Evolutionary conservation across 768 basidiomycete species (phyloP).

Genomic region (Mycena rebaudengoi): DNA sequence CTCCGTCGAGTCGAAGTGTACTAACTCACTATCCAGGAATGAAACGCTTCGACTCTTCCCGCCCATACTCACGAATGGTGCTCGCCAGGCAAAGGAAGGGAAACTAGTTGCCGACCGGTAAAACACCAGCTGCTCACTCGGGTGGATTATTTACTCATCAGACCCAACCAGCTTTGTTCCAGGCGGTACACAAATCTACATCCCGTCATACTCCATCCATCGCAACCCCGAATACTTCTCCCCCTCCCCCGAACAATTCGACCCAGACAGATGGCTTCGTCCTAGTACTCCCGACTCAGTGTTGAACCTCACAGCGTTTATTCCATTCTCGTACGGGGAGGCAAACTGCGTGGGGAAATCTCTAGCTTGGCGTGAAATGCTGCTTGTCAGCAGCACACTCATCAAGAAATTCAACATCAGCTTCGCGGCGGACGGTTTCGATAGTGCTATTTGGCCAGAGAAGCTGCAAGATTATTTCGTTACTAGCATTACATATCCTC

Average conservation of each 20-base stretch:
- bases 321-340: conserved; percentile 53
- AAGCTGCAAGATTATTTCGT: conserved; percentile 2
- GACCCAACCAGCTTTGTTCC: conserved; percentile 48
- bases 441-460: conserved; percentile 40
- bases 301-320: conserved; percentile 42
- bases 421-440: conserved; percentile 44
- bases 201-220: conserved; percentile 54
- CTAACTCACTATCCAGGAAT: conserved; percentile 42
- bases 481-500: not conserved
- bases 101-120: not conserved
- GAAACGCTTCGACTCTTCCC: conserved; percentile 60
- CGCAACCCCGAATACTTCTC: conserved; percentile 57
- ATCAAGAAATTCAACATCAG: conserved; percentile 47
- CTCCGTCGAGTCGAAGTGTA: not conserved
- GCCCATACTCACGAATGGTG: conserved; percentile 54
- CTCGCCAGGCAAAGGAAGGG: conserved; percentile 29
- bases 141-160: not conserved
- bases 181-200: conserved; percentile 51
- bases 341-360: conserved; percentile 51
- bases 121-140: not conserved
- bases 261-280: conserved; percentile 50
- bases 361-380: conserved; percentile 51
- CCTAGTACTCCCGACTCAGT: conserved; percentile 5
- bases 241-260: conserved; percentile 51
- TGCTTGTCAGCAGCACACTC: conserved; percentile 45